phyloP scores from a whole-genome alignment of 2,329 filamentous ascomycete species.

The Penicillium psychrosexuale region DNA sequence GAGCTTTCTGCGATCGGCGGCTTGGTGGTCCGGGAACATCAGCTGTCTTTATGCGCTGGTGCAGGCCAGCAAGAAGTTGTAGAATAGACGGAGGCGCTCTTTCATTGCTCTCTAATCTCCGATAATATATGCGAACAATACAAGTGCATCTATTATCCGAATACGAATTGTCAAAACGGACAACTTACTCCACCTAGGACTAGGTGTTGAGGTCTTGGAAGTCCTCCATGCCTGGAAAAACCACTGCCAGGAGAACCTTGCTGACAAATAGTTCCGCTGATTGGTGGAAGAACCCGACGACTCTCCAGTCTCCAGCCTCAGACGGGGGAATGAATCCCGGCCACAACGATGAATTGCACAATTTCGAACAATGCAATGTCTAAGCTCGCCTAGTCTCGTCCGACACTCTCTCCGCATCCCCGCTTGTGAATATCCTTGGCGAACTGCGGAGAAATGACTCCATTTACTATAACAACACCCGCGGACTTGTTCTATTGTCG shows the following conservation, averaged over 20 bases:
- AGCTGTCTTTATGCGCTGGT: conserved; percentile 40
- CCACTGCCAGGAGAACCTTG: neutral
- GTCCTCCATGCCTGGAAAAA: neutral
- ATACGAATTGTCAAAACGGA: no score
- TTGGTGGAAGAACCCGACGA: conserved; percentile 21
- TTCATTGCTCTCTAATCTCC: neutral
- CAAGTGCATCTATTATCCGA: neutral
- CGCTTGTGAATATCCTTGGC: conserved; percentile 9
- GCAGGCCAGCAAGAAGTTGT: conserved; percentile 34
- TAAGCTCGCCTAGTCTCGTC: neutral
- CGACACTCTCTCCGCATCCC: conserved; percentile 9
- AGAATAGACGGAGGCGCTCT: neutral
- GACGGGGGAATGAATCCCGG: conserved; percentile 13
- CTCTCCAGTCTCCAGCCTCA: conserved; percentile 9
- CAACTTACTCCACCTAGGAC: neutral
- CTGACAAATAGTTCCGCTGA: neutral
- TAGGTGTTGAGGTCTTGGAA: neutral
- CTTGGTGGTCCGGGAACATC: conserved; percentile 42
- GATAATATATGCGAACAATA: neutral
- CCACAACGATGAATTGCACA: neutral
- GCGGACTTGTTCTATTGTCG: neutral
- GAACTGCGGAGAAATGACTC: conserved; percentile 19
- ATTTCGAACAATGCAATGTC: neutral
- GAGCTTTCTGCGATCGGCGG: conserved; percentile 36
- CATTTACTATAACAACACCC: neutral